Percentiles rank a stretch among this genome's conserved stretches.
Evolutionary conservation across 1,284 basidiomycete species (phyloP).

Genomic region (Gomphus sp.): DNA sequence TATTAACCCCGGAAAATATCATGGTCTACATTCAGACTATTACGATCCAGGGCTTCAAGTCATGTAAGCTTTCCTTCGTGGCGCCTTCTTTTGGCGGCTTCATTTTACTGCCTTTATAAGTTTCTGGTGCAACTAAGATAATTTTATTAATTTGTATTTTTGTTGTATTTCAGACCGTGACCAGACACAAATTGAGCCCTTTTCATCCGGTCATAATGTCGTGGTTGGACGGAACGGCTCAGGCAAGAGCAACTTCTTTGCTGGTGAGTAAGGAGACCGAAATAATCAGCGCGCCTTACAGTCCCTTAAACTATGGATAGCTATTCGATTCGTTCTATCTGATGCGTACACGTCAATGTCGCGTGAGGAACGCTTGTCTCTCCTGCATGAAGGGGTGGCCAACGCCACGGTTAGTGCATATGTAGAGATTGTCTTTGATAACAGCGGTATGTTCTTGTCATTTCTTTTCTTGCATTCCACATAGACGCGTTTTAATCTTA

Average conservation of each 20-base stretch:
- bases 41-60: constrained; percentile 96
- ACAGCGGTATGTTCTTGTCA: neutral
- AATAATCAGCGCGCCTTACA: neutral
- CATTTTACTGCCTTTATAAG: neutral
- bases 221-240: constrained; percentile 93
- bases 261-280: constrained; percentile 40
- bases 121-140: neutral
- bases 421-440: constrained; percentile 39
- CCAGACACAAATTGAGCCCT: constrained; percentile 76
- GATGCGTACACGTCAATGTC: constrained; percentile 97
- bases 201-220: constrained; percentile 83
- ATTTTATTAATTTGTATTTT: constrained; percentile 2
- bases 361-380: constrained; percentile 84
- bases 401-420: constrained; percentile 90
- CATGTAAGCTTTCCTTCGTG: constrained; percentile 44
- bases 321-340: constrained; percentile 94
- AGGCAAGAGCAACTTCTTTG: constrained; percentile 96
- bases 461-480: neutral
- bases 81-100: neutral
- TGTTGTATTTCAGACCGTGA: constrained; percentile 47
- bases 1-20: neutral
- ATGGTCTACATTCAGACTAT: constrained; percentile 84
- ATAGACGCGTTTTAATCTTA: constrained; percentile 14
- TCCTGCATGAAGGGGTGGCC: constrained; percentile 89
- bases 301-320: constrained; percentile 28